A percentile compares a stretch with the other conserved stretches of the same genome.
These are phyloP conservation scores for Crithidia brevicula DNA, from an alignment of 208 protist genomes.

Conservation along the genomic window DNA sequence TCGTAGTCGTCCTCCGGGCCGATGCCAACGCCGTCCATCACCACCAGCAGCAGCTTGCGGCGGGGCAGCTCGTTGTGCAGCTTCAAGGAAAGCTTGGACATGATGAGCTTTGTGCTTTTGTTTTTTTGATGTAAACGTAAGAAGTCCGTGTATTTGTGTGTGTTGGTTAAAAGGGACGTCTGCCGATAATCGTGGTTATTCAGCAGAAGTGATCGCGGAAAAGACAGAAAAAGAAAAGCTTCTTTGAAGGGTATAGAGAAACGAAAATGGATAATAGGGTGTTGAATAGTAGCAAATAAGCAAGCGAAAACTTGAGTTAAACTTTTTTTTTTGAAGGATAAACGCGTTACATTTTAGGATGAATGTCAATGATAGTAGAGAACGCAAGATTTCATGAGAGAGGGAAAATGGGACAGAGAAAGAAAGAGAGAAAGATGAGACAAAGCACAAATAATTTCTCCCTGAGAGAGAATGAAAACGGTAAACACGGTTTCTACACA, in stretches of 20 bases:
- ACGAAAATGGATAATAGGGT: constrained; percentile 15
- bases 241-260: constrained; percentile 4
- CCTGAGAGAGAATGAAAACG: too few relatives aligned
- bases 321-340: too few relatives aligned
- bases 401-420: background rate
- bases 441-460: too few relatives aligned
- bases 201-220: constrained; percentile 5
- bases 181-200: constrained; percentile 22
- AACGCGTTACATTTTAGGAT: too few relatives aligned
- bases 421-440: background rate
- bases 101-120: too few relatives aligned
- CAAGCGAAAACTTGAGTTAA: too few relatives aligned
- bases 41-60: constrained; percentile 83
- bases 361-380: too few relatives aligned
- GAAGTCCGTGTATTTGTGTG: constrained; percentile 5
- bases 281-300: constrained; percentile 8
- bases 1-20: constrained; percentile 91
- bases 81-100: constrained; percentile 61
- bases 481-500: too few relatives aligned
- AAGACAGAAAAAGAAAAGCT: background rate
- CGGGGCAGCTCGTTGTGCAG: constrained; percentile 73
- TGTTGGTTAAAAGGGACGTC: background rate
- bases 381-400: too few relatives aligned
- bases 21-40: constrained; percentile 92
- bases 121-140: constrained; percentile 20